Conservation (phyloP, 169 alveolate genomes). For the Ichthyophthirius multifiliis region DNA sequence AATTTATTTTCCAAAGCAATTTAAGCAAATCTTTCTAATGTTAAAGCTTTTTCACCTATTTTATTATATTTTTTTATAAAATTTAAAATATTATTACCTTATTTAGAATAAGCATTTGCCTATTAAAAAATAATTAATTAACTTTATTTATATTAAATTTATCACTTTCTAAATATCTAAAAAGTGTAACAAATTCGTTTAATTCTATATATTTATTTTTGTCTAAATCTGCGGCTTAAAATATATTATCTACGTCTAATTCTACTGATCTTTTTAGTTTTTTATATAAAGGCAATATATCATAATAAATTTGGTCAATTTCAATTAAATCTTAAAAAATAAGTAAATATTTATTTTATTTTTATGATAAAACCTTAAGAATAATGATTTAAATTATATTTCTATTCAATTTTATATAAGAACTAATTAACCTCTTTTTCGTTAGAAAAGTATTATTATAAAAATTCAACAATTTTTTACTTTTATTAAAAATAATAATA, state of each 20-base stretch:
- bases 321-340: too few relatives aligned
- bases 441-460: background rate
- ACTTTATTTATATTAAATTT: background rate
- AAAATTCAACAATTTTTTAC: background rate
- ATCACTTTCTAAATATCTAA: background rate
- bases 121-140: background rate
- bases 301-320: too few relatives aligned
- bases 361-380: too few relatives aligned
- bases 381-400: too few relatives aligned
- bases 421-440: too few relatives aligned
- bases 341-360: too few relatives aligned
- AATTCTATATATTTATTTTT: background rate
- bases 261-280: too few relatives aligned
- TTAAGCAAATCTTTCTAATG: slow-evolving; percentile 1
- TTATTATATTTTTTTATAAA: background rate
- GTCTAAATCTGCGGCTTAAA: too few relatives aligned
- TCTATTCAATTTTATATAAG: too few relatives aligned
- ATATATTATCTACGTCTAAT: too few relatives aligned
- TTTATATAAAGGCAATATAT: too few relatives aligned
- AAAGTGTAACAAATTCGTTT: background rate
- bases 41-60: background rate
- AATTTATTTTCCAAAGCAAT: background rate
- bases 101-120: too few relatives aligned
- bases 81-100: background rate
- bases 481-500: background rate